Evolutionary conservation across 805 yeast genomes (phyloP), one percentile per base, ranked within the genome.

Genomic region (Kurtzmaniella cleridarum): DNA sequence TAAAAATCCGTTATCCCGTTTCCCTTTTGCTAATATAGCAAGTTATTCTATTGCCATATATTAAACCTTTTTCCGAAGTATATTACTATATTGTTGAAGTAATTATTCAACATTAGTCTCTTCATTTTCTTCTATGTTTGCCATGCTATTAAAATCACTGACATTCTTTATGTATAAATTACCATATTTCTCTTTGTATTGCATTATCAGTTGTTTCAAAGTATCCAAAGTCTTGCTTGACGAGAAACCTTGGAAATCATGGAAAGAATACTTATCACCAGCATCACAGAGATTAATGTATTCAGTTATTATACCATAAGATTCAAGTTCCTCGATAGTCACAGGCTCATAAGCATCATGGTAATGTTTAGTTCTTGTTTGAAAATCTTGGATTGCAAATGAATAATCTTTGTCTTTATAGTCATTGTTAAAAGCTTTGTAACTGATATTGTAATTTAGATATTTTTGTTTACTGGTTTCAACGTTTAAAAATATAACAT

Each of bases 391-490:
- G 13, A 81, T 71, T 3, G 88, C 79, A 5, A 53, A 53, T 27
- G 69, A 69, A 46, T 77, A 75, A 32, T 76, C 73, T 46, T 66
- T 64, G 34, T 72, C 71, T 39, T 55, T 60, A 55, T 83, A 83
- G 54, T 83, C 90, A 29, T 68, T 71, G 51, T 80, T 81, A 38
- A 62, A 65, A 0, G 88, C 73, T 55, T 83, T 83, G 37, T 78
- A 75, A 48, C 75, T 79, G 39, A 82, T 78, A 57, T 83, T 83
- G 55, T 56, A 83, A 42, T 74, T 66, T 47, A 80, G 59, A 24
- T 79, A 66, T 13, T 66, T 65, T 24, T 57, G 56, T 51, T 79
- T 75, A n/a, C 66, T 57, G 50, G 85, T 79, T 45, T 75, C 70
- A 23, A 83, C 73, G 51, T 83, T 84, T 31, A 83, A 59, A 7